A percentile compares a stretch with the other conserved stretches of the same genome.
These are phyloP conservation scores for Fusarium xyrophilum DNA, from an alignment of 2,329 filamentous ascomycete genomes.

Conservation along the genomic window DNA sequence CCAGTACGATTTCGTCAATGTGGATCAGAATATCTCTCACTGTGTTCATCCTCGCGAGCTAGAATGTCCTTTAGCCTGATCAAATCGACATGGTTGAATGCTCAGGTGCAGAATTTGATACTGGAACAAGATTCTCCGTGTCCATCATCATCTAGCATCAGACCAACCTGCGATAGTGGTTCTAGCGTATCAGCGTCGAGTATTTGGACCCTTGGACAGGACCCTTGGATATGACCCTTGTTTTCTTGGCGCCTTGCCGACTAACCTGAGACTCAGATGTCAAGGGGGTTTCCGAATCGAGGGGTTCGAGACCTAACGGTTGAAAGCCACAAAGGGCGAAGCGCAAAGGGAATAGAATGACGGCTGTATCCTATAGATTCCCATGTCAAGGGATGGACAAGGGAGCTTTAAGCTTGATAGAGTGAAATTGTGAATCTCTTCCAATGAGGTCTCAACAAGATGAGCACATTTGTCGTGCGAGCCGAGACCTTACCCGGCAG, in stretches of 20 bases:
- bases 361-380: slow-evolving; percentile 35
- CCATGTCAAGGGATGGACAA: slow-evolving; percentile 27
- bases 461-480: slow-evolving; percentile 10
- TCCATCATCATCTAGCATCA: slow-evolving; percentile 34
- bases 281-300: slow-evolving; percentile 21
- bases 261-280: slow-evolving; percentile 39
- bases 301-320: slow-evolving; percentile 14
- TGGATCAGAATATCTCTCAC: slow-evolving; percentile 14
- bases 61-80: slow-evolving; percentile 11
- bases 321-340: slow-evolving; percentile 25
- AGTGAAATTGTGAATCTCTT: background rate
- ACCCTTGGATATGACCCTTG: slow-evolving; percentile 28
- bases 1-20: slow-evolving; percentile 29
- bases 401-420: slow-evolving; percentile 3
- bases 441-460: slow-evolving; percentile 6
- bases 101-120: slow-evolving; percentile 31
- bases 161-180: slow-evolving; percentile 39
- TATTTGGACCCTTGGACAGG: slow-evolving; percentile 15
- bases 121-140: slow-evolving; percentile 38
- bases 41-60: slow-evolving; percentile 8
- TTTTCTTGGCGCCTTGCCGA: slow-evolving; percentile 28
- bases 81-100: slow-evolving; percentile 19
- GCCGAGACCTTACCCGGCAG: slow-evolving; percentile 9
- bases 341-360: slow-evolving; percentile 13
- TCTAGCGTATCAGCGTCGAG: slow-evolving; percentile 31